Evolutionary conservation across 2,329 filamentous ascomycete species (phyloP), one percentile per base, ranked within the genome.

Genomic region (Ceratocystis papillata): DNA sequence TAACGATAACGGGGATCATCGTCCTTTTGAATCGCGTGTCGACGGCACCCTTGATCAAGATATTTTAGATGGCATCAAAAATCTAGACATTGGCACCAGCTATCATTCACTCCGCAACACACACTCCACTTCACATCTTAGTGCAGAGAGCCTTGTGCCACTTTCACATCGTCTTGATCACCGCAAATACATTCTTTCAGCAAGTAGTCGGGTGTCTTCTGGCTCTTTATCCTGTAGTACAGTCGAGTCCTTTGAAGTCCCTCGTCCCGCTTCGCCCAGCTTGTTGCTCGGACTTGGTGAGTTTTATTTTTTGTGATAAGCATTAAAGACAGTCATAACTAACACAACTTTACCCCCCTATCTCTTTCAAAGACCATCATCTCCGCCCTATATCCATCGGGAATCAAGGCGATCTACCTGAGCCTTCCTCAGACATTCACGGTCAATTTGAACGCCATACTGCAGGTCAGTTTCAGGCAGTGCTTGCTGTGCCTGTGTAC

Each of bases 401-500:
- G 10, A 65, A 65, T n/a, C 28, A 45, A 59, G 53, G 44, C 41
- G 55, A 65, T 22, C 46, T 65, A 30, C 63, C 63, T 2, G 44
- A 65, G n/a, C 63, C 63, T 2, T 57, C 53, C 8, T 48, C 25
- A 28, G 55, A 65, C 25, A 59, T 60, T 10, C 48, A 65, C 41
- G 53, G 41, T 46, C 37, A 57, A 30, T 25, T 67, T 28, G 57
- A 45, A 33, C 60, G 66, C 22, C 66, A 67, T 46, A 57, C 61
- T 55, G 60, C 59, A 67, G 66, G 66, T 65, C 66, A 67, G 66
- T 67, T 65, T 61, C 66, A 67, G 63, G 66, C 66, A 25, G 50
- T 67, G 41, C 53, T 67, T 57, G 60, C 64, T 28, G 66, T 67
- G 44, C 66, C 66, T 62, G 63, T 67, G 55, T 61, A 53, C 59